These are phyloP conservation scores for Erucastrum elatum DNA, from an alignment of 345 rosid species.

Conservation along the genomic window DNA sequence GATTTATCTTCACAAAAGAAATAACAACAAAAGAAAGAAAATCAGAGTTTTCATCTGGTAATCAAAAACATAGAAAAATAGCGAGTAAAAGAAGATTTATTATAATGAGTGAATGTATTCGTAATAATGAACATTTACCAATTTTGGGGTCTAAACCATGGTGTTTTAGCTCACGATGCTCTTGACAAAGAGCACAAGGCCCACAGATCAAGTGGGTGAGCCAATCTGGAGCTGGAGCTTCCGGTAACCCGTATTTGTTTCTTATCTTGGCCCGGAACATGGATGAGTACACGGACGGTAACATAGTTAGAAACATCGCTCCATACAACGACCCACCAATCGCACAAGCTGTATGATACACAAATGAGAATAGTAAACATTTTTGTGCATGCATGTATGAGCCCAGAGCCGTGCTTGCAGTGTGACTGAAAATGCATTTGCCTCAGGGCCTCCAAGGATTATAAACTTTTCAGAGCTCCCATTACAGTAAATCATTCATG, in stretches of 20 bases:
- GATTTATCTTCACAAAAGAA: neutral
- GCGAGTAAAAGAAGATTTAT: neutral
- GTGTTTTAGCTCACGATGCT: conserved; percentile 54
- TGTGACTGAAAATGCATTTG: no score
- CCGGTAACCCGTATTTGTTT: conserved; percentile 49
- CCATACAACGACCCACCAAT: conserved; percentile 42
- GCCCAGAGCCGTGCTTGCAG: no score
- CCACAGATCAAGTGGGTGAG: conserved; percentile 51
- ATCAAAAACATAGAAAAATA: neutral
- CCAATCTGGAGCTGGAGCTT: conserved; percentile 57
- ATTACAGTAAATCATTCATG: no score
- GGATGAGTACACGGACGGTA: conserved; percentile 47
- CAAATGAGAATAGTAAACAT: neutral
- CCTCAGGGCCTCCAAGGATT: no score
- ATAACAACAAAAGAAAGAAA: neutral
- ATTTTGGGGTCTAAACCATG: conserved; percentile 59
- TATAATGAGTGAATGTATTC: neutral
- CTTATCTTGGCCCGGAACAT: conserved; percentile 49
- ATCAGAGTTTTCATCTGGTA: neutral
- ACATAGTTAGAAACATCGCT: conserved; percentile 21
- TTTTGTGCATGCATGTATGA: neutral
- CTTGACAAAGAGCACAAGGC: conserved; percentile 59
- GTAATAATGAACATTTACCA: conserved; percentile 36
- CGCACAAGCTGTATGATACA: conserved; percentile 46
- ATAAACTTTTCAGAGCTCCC: no score